phyloP scores from a whole-genome alignment of 2,329 filamentous ascomycete species.

The Plenodomus tracheiphilus region DNA sequence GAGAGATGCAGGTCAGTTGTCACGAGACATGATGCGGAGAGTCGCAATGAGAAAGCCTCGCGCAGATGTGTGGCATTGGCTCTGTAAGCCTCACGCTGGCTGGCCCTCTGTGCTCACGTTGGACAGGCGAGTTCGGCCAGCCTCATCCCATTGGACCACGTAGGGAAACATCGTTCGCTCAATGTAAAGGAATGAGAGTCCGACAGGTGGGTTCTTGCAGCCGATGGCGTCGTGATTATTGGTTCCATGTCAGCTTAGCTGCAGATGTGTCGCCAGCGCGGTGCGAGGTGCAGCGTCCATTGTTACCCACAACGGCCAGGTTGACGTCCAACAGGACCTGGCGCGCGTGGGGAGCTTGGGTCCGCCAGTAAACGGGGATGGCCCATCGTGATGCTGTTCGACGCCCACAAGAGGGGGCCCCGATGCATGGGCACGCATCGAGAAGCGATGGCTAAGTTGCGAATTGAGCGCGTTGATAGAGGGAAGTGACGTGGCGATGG shows the following conservation, averaged over 20 bases:
- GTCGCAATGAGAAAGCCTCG: conserved; percentile 28
- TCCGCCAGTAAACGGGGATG: conserved; percentile 20
- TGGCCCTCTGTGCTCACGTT: conserved; percentile 26
- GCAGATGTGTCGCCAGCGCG: conserved; percentile 29
- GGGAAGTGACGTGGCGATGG: conserved; percentile 34
- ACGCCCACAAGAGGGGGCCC: conserved; percentile 25
- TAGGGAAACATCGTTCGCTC: conserved; percentile 33
- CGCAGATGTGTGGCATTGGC: conserved; percentile 26
- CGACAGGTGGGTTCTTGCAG: conserved; percentile 30
- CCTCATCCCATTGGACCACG: conserved; percentile 42
- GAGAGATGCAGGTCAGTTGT: conserved; percentile 34
- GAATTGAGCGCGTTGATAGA: conserved; percentile 27
- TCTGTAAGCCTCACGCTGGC: conserved; percentile 38
- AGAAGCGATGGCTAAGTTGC: conserved; percentile 21
- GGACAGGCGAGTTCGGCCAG: conserved; percentile 29
- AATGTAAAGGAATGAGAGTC: conserved; percentile 31
- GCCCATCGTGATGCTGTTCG: conserved; percentile 19
- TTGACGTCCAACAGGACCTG: conserved; percentile 17
- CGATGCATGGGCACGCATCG: conserved; percentile 33
- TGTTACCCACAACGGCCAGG: conserved; percentile 21
- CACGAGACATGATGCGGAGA: conserved; percentile 35
- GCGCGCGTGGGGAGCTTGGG: conserved; percentile 25
- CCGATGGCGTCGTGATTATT: conserved; percentile 26
- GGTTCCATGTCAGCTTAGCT: conserved; percentile 29
- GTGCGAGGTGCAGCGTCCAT: conserved; percentile 31